Percentiles rank a stretch among this genome's conserved stretches.
Conservation (phyloP, 768 basidiomycete species). For the Rubroboletus satanas region DNA sequence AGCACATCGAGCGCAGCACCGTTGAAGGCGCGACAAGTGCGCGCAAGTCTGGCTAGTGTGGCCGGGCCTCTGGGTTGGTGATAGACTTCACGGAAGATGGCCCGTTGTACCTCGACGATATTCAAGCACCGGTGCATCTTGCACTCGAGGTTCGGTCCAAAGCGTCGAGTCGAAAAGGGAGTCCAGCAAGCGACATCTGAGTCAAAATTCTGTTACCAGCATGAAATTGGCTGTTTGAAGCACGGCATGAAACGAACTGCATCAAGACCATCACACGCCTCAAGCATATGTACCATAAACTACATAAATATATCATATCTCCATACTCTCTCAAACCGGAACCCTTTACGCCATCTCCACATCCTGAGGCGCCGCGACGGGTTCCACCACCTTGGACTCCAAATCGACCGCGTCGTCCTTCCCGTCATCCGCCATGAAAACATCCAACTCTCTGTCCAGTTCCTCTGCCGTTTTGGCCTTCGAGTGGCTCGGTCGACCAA, state of each 20-base stretch:
- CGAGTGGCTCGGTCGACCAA: slow-evolving; percentile 33
- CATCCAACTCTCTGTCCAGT: slow-evolving; percentile 84
- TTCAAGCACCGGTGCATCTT: slow-evolving; percentile 25
- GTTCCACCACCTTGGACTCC: slow-evolving; percentile 12
- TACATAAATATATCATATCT: slow-evolving; percentile 19
- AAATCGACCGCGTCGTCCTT: slow-evolving; percentile 22
- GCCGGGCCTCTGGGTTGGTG: background rate
- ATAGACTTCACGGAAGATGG: slow-evolving; percentile 20
- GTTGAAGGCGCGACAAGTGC: slow-evolving; percentile 25
- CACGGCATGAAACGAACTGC: background rate
- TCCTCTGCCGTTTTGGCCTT: slow-evolving; percentile 77
- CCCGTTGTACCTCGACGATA: slow-evolving; percentile 26
- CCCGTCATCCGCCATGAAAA: slow-evolving; percentile 67
- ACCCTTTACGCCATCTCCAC: slow-evolving; percentile 49
- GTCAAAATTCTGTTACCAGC: background rate
- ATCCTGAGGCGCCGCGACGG: slow-evolving; percentile 34
- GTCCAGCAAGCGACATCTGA: background rate
- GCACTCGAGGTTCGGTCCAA: background rate
- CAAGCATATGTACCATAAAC: slow-evolving; percentile 9
- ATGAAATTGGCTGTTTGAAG: background rate
- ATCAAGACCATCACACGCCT: background rate
- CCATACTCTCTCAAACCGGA: background rate
- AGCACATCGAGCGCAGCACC: slow-evolving; percentile 22
- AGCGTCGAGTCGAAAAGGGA: background rate
- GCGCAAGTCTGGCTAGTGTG: slow-evolving; percentile 22